A percentile compares a stretch with the other conserved stretches of the same genome.
phyloP scores from a whole-genome alignment of 2,329 filamentous ascomycete species.

The Thyridium curvatum region DNA sequence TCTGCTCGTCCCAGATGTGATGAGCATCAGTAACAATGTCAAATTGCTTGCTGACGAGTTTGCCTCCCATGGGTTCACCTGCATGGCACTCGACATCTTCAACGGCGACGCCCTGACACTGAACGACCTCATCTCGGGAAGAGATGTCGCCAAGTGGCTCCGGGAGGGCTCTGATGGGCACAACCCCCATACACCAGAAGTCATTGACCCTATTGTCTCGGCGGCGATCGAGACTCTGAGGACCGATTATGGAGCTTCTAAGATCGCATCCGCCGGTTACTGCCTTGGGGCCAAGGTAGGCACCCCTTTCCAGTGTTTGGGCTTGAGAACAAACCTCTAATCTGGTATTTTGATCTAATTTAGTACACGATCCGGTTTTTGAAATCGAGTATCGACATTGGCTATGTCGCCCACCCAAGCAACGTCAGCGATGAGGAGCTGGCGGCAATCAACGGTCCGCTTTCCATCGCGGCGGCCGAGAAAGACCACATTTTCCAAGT shows the following conservation, averaged over 20 bases:
- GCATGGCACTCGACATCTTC: slow-evolving; percentile 65
- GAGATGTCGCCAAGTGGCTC: slow-evolving; percentile 34
- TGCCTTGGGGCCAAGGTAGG: slow-evolving; percentile 66
- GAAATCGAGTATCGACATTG: slow-evolving; percentile 58
- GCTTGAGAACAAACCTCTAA: too few relatives aligned
- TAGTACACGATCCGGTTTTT: slow-evolving; percentile 65
- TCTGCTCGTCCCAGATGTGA: slow-evolving; percentile 40
- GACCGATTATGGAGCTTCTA: slow-evolving; percentile 49
- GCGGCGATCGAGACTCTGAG: slow-evolving; percentile 45
- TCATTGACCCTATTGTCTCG: slow-evolving; percentile 40
- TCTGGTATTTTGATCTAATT: too few relatives aligned
- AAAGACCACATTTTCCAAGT: slow-evolving; percentile 57
- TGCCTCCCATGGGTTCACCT: slow-evolving; percentile 65
- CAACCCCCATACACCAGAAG: slow-evolving; percentile 38
- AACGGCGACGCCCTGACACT: slow-evolving; percentile 54
- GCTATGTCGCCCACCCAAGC: slow-evolving; percentile 69
- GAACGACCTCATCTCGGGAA: slow-evolving; percentile 31
- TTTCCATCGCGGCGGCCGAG: slow-evolving; percentile 61
- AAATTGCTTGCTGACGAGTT: slow-evolving; percentile 67
- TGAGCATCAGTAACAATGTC: slow-evolving; percentile 50
- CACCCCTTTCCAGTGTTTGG: too few relatives aligned
- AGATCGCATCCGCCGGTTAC: slow-evolving; percentile 61
- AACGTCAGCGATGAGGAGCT: slow-evolving; percentile 66
- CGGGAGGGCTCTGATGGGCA: slow-evolving; percentile 37
- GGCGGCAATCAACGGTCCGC: slow-evolving; percentile 54